Conservation (phyloP, 345 rosid genomes). For the Acer campestre region DNA sequence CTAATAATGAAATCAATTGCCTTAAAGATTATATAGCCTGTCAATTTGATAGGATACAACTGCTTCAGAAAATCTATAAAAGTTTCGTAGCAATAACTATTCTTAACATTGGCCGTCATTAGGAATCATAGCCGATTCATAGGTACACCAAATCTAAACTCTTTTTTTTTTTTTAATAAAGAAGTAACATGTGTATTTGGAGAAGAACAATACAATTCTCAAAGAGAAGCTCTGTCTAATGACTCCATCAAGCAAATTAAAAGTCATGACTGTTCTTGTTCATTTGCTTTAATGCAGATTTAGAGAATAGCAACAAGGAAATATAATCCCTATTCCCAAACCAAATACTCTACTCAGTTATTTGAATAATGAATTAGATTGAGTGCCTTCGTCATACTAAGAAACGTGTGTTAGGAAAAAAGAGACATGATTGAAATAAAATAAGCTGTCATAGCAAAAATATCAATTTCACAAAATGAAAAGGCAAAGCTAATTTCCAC, state of each 20-base stretch:
- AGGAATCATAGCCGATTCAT: background rate
- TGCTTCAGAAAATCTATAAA: background rate
- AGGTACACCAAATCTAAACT: background rate
- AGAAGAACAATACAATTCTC: background rate
- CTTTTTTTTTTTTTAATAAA: background rate
- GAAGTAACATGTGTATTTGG: background rate
- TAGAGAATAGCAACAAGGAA: background rate
- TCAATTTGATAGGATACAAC: background rate
- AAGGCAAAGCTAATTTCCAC: background rate
- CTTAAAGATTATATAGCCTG: background rate
- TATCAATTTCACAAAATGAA: background rate
- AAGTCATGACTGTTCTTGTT: background rate
- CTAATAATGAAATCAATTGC: background rate
- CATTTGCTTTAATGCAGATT: background rate
- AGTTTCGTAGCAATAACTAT: background rate
- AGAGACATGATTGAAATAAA: background rate
- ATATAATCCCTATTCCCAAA: background rate
- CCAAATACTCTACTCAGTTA: background rate
- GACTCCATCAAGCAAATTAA: constrained; percentile 8
- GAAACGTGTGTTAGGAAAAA: background rate
- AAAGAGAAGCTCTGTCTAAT: background rate
- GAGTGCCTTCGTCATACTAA: background rate
- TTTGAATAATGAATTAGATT: background rate
- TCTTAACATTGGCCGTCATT: background rate
- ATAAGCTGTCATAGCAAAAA: background rate